Base-by-base conservation (phyloP, 2,329 filamentous ascomycete genomes). In the Claviceps maximensis region DNA sequence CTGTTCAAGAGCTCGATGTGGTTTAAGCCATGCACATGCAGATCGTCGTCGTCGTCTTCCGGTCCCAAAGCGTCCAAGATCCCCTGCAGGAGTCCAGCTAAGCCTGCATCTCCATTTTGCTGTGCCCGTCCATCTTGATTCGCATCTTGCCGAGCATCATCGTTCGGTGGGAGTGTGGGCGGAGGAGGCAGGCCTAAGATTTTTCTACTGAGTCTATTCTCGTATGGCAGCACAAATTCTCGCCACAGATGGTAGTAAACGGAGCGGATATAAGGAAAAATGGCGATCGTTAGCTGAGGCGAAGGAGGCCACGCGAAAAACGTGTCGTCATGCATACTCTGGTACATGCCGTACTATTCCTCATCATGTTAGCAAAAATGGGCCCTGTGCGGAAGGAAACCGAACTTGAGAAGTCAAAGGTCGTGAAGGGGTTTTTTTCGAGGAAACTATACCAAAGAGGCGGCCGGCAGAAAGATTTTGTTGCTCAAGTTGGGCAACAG, bases 261-360 rank as follows among this genome's bases (percentile, higher is more conserved):
- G 44, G 66, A 66, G 36, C 69, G 68, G 4, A 73, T 61, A 45
- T 71, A 72, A 0, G 78, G 78, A 56, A 79, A 72, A 2, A 74
- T 56, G 1, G 72, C 67, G 50, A 80, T 63, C n/a, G 71, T 74
- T 54, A 77, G 73, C 41, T 72, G 68, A 0, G 76, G 73, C 0
- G 76, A 74, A 0, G 77, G 77, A 1, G 78, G 78, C 78, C 78
- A 81, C 15, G 63, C 60, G 21, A 75, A 65, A 48, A 74, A 67
- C n/a, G 71, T 61, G 31, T 71, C 66, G 42, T 76, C 67, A 45
- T 72, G 68, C 51, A 73, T 67, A 38, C 74, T 60, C 27, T 75
- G 70, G 36, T 71, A 68, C 12, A 72, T 68, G 49, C 71, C 73
- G 53, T 75, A 79, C 77, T 80, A 49, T 19, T 12, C 23, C 17